phyloP scores from a whole-genome alignment of 179 eudicot species.

The Carnegiea gigantea region DNA sequence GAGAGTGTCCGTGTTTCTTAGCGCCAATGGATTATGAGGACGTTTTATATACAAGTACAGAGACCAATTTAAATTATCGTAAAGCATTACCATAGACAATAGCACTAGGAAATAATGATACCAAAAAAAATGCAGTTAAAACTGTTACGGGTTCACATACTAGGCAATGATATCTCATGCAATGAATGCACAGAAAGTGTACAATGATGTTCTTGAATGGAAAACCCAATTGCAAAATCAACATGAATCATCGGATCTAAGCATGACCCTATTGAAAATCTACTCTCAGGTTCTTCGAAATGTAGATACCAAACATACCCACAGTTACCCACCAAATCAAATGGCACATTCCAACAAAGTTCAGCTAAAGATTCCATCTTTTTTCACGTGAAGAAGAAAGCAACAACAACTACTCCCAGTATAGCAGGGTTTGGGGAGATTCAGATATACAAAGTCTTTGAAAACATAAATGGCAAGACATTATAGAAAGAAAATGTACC shows the following conservation, averaged over 20 bases:
- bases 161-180: background rate
- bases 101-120: too few species aligned
- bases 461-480: too few species aligned
- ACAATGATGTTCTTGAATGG: background rate
- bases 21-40: too few species aligned
- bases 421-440: too few species aligned
- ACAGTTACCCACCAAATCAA: background rate
- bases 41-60: too few species aligned
- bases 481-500: slow-evolving; percentile 38
- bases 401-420: too few species aligned
- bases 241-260: slow-evolving; percentile 21
- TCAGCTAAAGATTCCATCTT: background rate
- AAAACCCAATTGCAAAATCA: slow-evolving; percentile 1
- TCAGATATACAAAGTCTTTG: too few species aligned
- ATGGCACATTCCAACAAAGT: background rate
- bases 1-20: too few species aligned
- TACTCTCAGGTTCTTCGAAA: background rate
- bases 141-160: background rate
- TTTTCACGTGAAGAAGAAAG: background rate
- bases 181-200: slow-evolving; percentile 10
- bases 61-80: too few species aligned
- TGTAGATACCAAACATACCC: background rate
- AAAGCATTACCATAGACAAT: too few species aligned
- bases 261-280: background rate
- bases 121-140: too few species aligned